Base-by-base conservation (phyloP, 140 eudicot species). In the Anethum foeniculum region DNA sequence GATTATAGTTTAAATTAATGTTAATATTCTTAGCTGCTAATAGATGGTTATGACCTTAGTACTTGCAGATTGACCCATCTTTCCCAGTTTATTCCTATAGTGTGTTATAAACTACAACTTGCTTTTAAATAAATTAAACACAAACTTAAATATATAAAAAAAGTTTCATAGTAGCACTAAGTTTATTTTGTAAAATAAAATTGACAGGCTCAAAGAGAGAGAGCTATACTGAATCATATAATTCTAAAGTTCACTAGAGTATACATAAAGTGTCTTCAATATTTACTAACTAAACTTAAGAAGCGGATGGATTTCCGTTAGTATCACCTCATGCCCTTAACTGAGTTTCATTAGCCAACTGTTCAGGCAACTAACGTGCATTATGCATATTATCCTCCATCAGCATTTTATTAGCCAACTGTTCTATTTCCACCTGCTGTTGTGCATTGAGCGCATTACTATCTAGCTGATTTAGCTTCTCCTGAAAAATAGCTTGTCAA, bases 341-440 rank as follows among this genome's bases (percentile, higher is more conserved):
- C 0, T 75, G 39, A 44, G 62, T 27, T 75, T 39, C 25, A 5
- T 28, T 75, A 4, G 14, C 64, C 62, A 46, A n/a, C 21, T 27
- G 79, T 75, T 75, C 79, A 19, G 12, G 79, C n/a, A 47, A 43
- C 62, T 48, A 27, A 16, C 49, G 79, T 15, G 43, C 52, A 18
- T 44, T 75, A 27, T 14, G 64, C 25, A 75, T 48, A 13, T 2
- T 30, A 27, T 75, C 23, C 74, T 68, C 74, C 74, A 32, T n/a
- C 44, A 28, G n/a, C 74, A 32, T n/a, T 68, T 68, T n/a, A 32
- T 32, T 32, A 68, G 74, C n/a, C 3, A 44, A 68, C 74, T 68
- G 74, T 68, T 68, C 74, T 28, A 13, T 16, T 68, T 68, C 74
- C 16, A 5, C 43, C 21, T 12, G 12, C 41, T 68, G 74, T 12